Base-by-base conservation (phyloP, 2,329 filamentous ascomycete genomes). In the Fonsecaea monophora region DNA sequence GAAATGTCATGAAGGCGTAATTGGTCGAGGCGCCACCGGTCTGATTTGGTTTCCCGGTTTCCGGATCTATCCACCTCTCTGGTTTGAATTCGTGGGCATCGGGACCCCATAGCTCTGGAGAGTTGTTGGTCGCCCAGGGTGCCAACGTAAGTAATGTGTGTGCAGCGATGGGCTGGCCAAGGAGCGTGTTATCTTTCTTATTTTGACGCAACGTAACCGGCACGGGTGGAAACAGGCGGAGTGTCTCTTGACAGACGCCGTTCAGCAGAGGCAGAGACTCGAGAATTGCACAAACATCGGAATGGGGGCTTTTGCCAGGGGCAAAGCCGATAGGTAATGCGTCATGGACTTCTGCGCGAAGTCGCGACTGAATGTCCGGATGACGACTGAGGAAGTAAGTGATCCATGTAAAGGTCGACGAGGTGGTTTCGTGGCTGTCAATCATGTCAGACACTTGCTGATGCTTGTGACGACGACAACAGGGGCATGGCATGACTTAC, bases 1-100 rank as follows among this genome's bases (percentile, higher is more conserved):
- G 77, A 79, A 97, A 97, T 0, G 92, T 94, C 78, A 94, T 76
- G 73, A 90, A 89, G 0, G 89, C 86, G 76, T 90, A 96, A 77
- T 94, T 95, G 71, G 85, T 92, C 15, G 84, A 82, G 1, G 92
- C 90, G 8, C 70, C 71, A 25, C 70, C 72, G 35, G 62, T 68
- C 34, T 68, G 67, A 53, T 73, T 77, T 4, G 82, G 82, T 34
- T 73, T 74, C 0, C 78, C 80, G 0, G 77, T 74, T 6, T 80
- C 83, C 74, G 90, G 81, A 90, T 91, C 94, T 18, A 90, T 82
- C 78, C 78, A 80, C 48, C 78, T 67, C 54, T 78, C 73, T 0
- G 78, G 78, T 3, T 69, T 64, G 53, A 79, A 79, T 1, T 75
- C 70, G 0, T 68, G 67, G 2, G 74, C 75, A 40, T 74, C 71